These are phyloP conservation scores for Paramecium primaurelia DNA, from an alignment of 73 alveolate genomes.

Conservation along the genomic window DNA sequence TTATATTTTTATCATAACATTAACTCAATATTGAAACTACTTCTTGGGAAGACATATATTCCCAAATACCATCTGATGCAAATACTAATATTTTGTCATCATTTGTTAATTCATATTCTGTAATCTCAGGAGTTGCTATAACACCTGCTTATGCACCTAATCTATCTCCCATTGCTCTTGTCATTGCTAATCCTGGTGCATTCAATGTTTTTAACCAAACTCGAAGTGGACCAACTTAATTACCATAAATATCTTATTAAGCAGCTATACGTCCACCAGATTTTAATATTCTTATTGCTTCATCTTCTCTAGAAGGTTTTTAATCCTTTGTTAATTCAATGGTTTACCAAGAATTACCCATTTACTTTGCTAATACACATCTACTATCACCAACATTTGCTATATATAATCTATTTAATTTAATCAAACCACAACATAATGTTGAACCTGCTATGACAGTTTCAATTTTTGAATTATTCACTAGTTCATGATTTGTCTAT, in stretches of 20 bases:
- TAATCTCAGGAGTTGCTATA: conserved; percentile 70
- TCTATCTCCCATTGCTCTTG: conserved; percentile 75
- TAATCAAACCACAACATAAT: conserved; percentile 14
- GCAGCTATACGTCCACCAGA: conserved; percentile 76
- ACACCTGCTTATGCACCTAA: conserved; percentile 73
- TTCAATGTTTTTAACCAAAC: conserved; percentile 72
- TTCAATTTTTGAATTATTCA: conserved; percentile 11
- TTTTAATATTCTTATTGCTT: conserved; percentile 70
- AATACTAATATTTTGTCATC: conserved; percentile 68
- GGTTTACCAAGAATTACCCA: conserved; percentile 62
- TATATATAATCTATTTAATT: neutral
- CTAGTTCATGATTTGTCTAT: neutral
- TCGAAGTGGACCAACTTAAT: conserved; percentile 69
- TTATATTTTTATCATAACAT: conserved; percentile 20
- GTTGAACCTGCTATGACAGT: conserved; percentile 52
- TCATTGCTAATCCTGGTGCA: conserved; percentile 81
- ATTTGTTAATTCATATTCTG: conserved; percentile 57
- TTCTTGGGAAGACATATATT: conserved; percentile 33
- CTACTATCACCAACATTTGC: conserved; percentile 59
- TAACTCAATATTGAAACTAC: neutral
- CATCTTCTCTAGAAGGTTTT: conserved; percentile 71
- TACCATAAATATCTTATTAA: conserved; percentile 71
- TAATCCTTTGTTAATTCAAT: conserved; percentile 70
- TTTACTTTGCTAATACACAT: conserved; percentile 30
- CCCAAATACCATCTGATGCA: conserved; percentile 81